Evolutionary conservation across 2,329 filamentous ascomycete genomes (phyloP).

Genomic region (Ilyonectria sp.): DNA sequence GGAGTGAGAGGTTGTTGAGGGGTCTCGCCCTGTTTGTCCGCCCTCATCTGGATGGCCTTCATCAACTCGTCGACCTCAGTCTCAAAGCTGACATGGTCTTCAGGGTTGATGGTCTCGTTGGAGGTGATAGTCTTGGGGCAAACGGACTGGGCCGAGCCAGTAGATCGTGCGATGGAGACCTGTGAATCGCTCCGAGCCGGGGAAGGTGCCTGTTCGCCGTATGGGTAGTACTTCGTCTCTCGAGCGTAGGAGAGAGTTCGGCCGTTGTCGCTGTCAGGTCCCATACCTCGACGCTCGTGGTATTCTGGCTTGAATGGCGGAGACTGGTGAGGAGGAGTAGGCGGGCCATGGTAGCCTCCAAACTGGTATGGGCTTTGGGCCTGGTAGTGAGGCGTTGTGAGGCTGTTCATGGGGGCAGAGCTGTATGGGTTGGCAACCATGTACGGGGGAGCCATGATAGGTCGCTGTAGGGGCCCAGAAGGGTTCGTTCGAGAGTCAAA

Average conservation of each 20-base stretch:
- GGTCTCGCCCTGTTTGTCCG: slow-evolving; percentile 54
- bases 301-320: slow-evolving; percentile 54
- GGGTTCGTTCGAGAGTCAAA: slow-evolving; percentile 63
- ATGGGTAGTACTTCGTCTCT: slow-evolving; percentile 45
- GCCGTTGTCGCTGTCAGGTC: slow-evolving; percentile 42
- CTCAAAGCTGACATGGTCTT: slow-evolving; percentile 75
- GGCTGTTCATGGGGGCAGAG: slow-evolving; percentile 59
- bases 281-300: slow-evolving; percentile 50
- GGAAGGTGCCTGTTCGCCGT: slow-evolving; percentile 53
- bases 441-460: slow-evolving; percentile 63
- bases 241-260: slow-evolving; percentile 46
- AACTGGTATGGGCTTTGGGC: slow-evolving; percentile 61
- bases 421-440: slow-evolving; percentile 62
- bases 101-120: slow-evolving; percentile 63
- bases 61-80: slow-evolving; percentile 91
- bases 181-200: slow-evolving; percentile 54
- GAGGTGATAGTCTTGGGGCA: slow-evolving; percentile 59
- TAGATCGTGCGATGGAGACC: slow-evolving; percentile 45
- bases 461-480: slow-evolving; percentile 58
- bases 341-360: slow-evolving; percentile 57
- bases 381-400: slow-evolving; percentile 61
- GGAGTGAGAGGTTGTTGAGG: slow-evolving; percentile 47
- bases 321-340: slow-evolving; percentile 51
- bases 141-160: slow-evolving; percentile 47
- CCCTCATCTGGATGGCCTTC: slow-evolving; percentile 85